phyloP scores from a whole-genome alignment of 2,329 filamentous ascomycete species.

The Metarhizium humberi region DNA sequence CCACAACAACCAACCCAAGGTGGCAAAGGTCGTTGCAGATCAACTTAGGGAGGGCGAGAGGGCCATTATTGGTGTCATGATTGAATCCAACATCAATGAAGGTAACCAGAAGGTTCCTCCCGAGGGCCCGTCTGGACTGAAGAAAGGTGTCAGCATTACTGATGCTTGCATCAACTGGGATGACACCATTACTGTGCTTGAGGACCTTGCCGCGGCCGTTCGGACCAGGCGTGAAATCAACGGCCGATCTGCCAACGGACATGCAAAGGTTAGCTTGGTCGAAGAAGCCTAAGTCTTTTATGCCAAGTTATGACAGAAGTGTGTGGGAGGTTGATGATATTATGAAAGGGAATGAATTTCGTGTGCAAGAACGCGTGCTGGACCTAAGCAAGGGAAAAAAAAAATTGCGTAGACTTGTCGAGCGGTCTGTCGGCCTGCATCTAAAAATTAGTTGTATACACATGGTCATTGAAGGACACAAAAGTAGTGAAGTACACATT shows the following conservation, averaged over 20 bases:
- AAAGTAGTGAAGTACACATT: neutral
- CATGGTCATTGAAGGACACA: neutral
- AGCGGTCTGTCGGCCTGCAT: neutral
- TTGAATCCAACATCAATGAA: constrained; percentile 95
- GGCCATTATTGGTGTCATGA: constrained; percentile 93
- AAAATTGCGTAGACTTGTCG: neutral
- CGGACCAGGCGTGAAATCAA: constrained; percentile 57
- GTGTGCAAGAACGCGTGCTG: neutral
- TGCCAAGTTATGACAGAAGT: neutral
- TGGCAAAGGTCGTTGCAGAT: constrained; percentile 55
- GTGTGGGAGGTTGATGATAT: constrained; percentile 1
- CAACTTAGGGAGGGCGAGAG: constrained; percentile 83
- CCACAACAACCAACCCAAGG: constrained; percentile 94
- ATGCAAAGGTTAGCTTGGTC: constrained; percentile 33
- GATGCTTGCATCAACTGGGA: constrained; percentile 97
- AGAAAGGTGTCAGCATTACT: constrained; percentile 89
- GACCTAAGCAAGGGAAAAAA: neutral
- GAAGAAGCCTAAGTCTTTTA: constrained; percentile 38
- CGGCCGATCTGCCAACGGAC: constrained; percentile 22
- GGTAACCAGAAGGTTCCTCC: constrained; percentile 78
- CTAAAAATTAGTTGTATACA: neutral
- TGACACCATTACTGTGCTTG: constrained; percentile 67
- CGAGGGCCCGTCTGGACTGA: constrained; percentile 68
- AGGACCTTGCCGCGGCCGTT: constrained; percentile 79
- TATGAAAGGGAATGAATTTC: neutral